phyloP scores from a whole-genome alignment of 2,329 filamentous ascomycete genomes.

The Neonectria faginata region DNA sequence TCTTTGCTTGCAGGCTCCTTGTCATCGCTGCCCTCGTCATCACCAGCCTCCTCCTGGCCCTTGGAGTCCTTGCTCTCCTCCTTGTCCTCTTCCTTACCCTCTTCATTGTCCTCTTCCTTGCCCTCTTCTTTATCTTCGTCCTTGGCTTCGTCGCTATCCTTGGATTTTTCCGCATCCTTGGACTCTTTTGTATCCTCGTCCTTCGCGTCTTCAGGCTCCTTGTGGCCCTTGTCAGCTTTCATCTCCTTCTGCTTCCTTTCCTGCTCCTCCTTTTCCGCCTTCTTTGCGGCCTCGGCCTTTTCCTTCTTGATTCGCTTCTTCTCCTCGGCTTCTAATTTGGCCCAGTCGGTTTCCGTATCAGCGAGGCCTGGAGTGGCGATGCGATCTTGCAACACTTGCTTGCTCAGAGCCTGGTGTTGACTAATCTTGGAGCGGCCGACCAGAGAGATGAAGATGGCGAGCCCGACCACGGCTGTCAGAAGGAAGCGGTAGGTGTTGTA shows the following conservation, averaged over 20 bases:
- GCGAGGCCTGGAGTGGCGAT: conserved; percentile 51
- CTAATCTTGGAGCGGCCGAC: conserved; percentile 84
- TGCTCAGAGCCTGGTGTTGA: conserved; percentile 46
- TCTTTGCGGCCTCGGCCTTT: conserved; percentile 55
- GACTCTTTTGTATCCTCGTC: background rate
- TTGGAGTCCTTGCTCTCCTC: conserved; percentile 23
- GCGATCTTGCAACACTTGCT: conserved; percentile 52
- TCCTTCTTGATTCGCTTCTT: conserved; percentile 52
- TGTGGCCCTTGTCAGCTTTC: conserved; percentile 46
- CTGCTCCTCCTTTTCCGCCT: conserved; percentile 49
- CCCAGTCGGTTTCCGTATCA: conserved; percentile 58
- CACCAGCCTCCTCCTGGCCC: conserved; percentile 18
- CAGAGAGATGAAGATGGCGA: conserved; percentile 82
- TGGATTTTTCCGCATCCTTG: conserved; percentile 9
- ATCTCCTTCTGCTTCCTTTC: conserved; percentile 48
- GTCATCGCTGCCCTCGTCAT: conserved; percentile 18
- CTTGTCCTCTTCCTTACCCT: conserved; percentile 40
- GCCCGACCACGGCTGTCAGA: conserved; percentile 88
- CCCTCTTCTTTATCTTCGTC: conserved; percentile 4
- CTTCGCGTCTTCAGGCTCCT: conserved; percentile 33
- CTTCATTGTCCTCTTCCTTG: conserved; percentile 32
- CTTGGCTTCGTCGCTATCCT: conserved; percentile 2
- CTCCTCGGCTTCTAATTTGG: conserved; percentile 58
- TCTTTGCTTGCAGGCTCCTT: conserved; percentile 13
- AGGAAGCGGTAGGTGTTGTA: conserved; percentile 92